A percentile compares a stretch with the other conserved stretches of the same genome.
phyloP scores from a whole-genome alignment of 805 yeast species.

The Candida germanica region DNA sequence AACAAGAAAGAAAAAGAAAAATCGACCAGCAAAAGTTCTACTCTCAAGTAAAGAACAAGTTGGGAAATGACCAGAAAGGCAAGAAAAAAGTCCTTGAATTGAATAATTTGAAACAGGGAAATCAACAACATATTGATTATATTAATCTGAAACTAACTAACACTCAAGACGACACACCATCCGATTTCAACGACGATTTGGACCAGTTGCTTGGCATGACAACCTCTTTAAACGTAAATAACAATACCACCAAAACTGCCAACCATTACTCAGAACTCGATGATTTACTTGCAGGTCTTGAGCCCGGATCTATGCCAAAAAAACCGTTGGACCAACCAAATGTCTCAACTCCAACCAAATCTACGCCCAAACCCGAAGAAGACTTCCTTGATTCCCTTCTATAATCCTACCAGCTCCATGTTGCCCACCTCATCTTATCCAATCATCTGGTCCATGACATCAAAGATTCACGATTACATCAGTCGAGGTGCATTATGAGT shows the following conservation, averaged over 20 bases:
- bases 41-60: constrained; percentile 26
- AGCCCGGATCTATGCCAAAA: not conserved
- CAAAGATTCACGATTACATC: too few relatives aligned
- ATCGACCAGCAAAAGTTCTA: constrained; percentile 27
- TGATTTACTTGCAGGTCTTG: constrained; percentile 8
- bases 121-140: constrained; percentile 20
- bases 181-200: constrained; percentile 18
- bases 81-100: constrained; percentile 29
- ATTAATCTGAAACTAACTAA: constrained; percentile 22
- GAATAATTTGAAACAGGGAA: constrained; percentile 27
- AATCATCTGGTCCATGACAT: too few relatives aligned
- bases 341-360: not conserved
- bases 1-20: constrained; percentile 20
- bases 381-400: constrained; percentile 14
- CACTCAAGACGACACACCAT: not conserved
- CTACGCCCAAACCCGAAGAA: not conserved
- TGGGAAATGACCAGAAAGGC: constrained; percentile 13
- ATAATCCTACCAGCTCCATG: too few relatives aligned
- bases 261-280: constrained; percentile 5
- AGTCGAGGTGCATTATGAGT: constrained; percentile 10
- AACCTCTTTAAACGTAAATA: constrained; percentile 1
- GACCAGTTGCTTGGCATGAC: constrained; percentile 19
- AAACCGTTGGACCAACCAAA: not conserved
- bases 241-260: not conserved
- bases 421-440: too few relatives aligned